Evolutionary conservation across 352 stramenopile species (phyloP).

Genomic region (Globisporangium spinosum): DNA sequence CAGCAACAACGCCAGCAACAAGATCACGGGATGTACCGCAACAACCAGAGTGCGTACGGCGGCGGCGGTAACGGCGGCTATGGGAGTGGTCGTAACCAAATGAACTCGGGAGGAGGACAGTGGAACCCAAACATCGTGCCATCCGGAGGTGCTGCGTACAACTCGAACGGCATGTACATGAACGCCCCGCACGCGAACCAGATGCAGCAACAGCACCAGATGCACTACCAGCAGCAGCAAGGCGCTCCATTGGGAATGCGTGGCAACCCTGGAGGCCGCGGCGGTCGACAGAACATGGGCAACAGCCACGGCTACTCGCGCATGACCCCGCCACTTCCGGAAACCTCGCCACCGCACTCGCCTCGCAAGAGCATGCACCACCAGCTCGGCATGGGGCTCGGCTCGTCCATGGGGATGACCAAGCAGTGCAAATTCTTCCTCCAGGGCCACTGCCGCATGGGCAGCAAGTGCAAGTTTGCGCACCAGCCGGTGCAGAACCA

Average conservation of each 20-base stretch:
- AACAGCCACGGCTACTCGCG: slow-evolving; percentile 33
- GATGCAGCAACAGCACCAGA: slow-evolving; percentile 25
- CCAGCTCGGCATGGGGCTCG: slow-evolving; percentile 12
- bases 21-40: slow-evolving; percentile 27
- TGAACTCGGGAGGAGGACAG: slow-evolving; percentile 22
- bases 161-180: slow-evolving; percentile 50
- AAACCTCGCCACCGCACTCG: slow-evolving; percentile 60
- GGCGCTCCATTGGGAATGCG: slow-evolving; percentile 28
- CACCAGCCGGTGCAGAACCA: slow-evolving; percentile 49
- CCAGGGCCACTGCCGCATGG: slow-evolving; percentile 83
- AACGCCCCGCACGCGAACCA: slow-evolving; percentile 27
- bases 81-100: slow-evolving; percentile 8
- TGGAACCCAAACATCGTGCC: slow-evolving; percentile 33
- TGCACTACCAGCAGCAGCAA: slow-evolving; percentile 32
- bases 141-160: slow-evolving; percentile 14
- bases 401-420: slow-evolving; percentile 37
- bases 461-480: slow-evolving; percentile 83
- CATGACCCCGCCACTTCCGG: slow-evolving; percentile 52
- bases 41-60: slow-evolving; percentile 14
- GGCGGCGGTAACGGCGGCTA: slow-evolving; percentile 3
- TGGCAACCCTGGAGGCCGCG: slow-evolving; percentile 19
- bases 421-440: slow-evolving; percentile 87
- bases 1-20: slow-evolving; percentile 33
- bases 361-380: slow-evolving; percentile 34
- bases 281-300: slow-evolving; percentile 23